Conservation (phyloP, 768 basidiomycete species). For the Amyloporia xantha region DNA sequence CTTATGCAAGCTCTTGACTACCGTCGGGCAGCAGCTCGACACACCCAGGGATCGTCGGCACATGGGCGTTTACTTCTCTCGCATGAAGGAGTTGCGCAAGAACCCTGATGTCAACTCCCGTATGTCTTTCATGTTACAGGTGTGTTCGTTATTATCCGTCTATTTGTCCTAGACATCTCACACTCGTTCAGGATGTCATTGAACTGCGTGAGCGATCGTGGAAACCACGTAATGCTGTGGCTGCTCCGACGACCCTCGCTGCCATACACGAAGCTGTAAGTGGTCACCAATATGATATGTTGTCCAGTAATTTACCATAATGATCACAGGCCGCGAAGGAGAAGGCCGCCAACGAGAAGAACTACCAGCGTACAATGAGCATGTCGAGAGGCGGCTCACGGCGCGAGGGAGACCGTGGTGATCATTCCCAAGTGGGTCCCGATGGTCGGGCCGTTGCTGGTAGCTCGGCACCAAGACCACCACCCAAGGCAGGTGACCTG, state of each 20-base stretch:
- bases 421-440: slow-evolving; percentile 51
- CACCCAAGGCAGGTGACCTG: slow-evolving; percentile 78
- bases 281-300: slow-evolving; percentile 15
- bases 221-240: slow-evolving; percentile 62
- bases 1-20: slow-evolving; percentile 86
- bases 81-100: slow-evolving; percentile 80
- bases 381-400: slow-evolving; percentile 91
- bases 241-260: slow-evolving; percentile 82
- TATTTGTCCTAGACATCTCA: slow-evolving; percentile 5
- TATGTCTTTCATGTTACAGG: slow-evolving; percentile 95
- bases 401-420: slow-evolving; percentile 66
- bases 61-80: slow-evolving; percentile 89
- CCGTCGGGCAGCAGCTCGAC: slow-evolving; percentile 82
- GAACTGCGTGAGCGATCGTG: slow-evolving; percentile 84
- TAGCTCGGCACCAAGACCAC: slow-evolving; percentile 36
- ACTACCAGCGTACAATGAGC: slow-evolving; percentile 54
- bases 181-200: slow-evolving; percentile 65
- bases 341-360: slow-evolving; percentile 80
- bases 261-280: slow-evolving; percentile 82
- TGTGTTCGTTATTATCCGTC: slow-evolving; percentile 29
- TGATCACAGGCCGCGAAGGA: slow-evolving; percentile 71
- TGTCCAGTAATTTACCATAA: slow-evolving; percentile 2
- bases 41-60: slow-evolving; percentile 73
- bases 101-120: slow-evolving; percentile 73
- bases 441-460: slow-evolving; percentile 77